Evolutionary conservation across 345 rosid genomes (phyloP).

Genomic region (Citrus cavaleriei): DNA sequence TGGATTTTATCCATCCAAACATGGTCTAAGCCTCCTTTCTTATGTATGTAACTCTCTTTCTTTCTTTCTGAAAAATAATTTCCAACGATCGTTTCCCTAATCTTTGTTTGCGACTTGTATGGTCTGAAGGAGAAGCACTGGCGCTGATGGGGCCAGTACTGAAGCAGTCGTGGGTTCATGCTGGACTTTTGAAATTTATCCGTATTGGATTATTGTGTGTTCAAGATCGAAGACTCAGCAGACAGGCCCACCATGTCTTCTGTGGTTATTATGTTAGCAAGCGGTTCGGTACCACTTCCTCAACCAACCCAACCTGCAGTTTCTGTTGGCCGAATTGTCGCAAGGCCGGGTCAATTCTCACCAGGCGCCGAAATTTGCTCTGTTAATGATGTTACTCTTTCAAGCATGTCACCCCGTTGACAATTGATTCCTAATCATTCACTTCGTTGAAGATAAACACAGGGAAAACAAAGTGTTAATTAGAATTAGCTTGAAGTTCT

Average conservation of each 20-base stretch:
- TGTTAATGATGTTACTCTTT: not conserved
- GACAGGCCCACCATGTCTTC: constrained; percentile 15
- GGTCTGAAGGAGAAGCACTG: not conserved
- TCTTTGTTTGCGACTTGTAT: not conserved
- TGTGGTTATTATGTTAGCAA: constrained; percentile 14
- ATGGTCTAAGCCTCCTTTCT: constrained; percentile 22
- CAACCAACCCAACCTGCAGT: constrained; percentile 26
- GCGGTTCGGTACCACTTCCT: constrained; percentile 16
- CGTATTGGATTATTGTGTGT: not conserved
- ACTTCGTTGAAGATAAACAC: too few relatives aligned
- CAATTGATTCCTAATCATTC: not conserved
- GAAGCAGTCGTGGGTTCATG: not conserved
- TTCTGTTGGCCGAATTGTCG: constrained; percentile 6
- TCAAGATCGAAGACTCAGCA: constrained; percentile 6
- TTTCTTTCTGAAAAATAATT: too few relatives aligned
- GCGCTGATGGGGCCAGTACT: constrained; percentile 4
- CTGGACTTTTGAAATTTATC: too few relatives aligned
- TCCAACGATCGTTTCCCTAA: not conserved
- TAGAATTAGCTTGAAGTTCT: too few relatives aligned
- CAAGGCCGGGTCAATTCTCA: not conserved
- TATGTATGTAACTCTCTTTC: constrained; percentile 19
- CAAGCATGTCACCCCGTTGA: not conserved
- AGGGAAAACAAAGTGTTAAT: too few relatives aligned
- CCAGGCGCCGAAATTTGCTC: not conserved
- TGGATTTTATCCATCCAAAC: not conserved